Percentiles rank a stretch among this genome's conserved stretches.
Evolutionary conservation across 2,329 filamentous ascomycete genomes (phyloP).

Genomic region (Fusarium tricinctum): DNA sequence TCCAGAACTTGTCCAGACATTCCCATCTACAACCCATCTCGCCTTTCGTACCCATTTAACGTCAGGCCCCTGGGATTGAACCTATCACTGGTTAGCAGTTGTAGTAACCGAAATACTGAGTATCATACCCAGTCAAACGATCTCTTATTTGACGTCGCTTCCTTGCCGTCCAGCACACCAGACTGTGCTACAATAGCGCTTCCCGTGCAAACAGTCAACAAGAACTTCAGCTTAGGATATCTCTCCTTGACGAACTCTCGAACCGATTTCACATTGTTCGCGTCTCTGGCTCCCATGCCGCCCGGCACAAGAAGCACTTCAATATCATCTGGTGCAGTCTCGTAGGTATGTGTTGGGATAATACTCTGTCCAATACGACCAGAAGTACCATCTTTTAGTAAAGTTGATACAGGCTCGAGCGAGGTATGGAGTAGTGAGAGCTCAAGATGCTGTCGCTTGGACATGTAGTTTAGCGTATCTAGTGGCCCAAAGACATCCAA

Average conservation of each 20-base stretch:
- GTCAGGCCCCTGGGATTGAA: constrained; percentile 57
- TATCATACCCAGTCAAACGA: constrained; percentile 56
- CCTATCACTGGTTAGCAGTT: constrained; percentile 38
- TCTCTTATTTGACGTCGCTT: constrained; percentile 73
- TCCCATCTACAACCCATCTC: constrained; percentile 72
- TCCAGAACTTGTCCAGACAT: constrained; percentile 73
- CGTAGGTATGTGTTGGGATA: constrained; percentile 57
- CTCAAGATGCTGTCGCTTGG: constrained; percentile 41
- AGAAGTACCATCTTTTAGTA: constrained; percentile 1
- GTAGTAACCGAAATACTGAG: fast-evolving
- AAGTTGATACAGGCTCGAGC: constrained; percentile 51
- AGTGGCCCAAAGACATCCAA: constrained; percentile 54
- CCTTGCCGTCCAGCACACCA: constrained; percentile 68
- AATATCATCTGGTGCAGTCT: constrained; percentile 52
- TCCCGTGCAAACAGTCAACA: constrained; percentile 75
- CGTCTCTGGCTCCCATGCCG: constrained; percentile 52
- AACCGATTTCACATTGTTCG: constrained; percentile 42
- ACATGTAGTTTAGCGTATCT: constrained; percentile 53
- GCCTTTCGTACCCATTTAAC: constrained; percentile 69
- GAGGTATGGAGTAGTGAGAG: constrained; percentile 50
- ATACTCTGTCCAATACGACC: constrained; percentile 51
- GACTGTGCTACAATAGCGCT: constrained; percentile 66
- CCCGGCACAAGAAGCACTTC: constrained; percentile 59
- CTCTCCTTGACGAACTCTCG: constrained; percentile 59
- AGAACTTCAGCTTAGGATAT: constrained; percentile 62